Evolutionary conservation across 2,329 filamentous ascomycete species (phyloP), one percentile per base, ranked within the genome.

Genomic region (Ophiosphaerella herpotricha): DNA sequence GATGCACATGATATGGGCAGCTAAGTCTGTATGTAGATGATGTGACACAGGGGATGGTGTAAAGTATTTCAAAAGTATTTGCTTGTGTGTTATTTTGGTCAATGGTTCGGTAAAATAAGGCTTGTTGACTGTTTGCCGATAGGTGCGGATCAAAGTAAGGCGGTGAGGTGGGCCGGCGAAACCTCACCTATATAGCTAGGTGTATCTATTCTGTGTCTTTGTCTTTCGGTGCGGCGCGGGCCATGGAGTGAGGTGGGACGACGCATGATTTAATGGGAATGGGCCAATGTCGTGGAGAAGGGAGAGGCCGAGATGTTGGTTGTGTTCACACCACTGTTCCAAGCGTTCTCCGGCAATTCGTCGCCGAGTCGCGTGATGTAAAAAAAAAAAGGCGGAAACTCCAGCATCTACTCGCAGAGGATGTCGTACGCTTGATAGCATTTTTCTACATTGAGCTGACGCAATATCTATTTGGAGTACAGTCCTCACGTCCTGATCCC

Each of bases 1-100:
- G 57, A 81, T 80, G 54, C 78, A 81, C 78, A 81, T 66, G 6
- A n/a, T 34, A 8, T 24, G 31, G n/a, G 24, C 21, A 18, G 29
- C 8, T 13, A 21, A 16, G 16, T 41, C 14, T 18, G n/a, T 31
- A 6, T 14, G 8, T 34, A 16, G 6, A 34, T 13, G 13, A 21
- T 39, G 12, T 13, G 23, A 23, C 23, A 12, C 5, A 11, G 39
- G 12, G 24, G 31, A n/a, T 31, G n/a, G 14, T 41, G 31, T 14
- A 29, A 43, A 36, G 9, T 16, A 12, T 26, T 16, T 13, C 11
- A 40, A 26, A 12, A 11, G n/a, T 23, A 33, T 33, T 33, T 35
- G 41, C 14, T 12, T 8, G 16, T 7, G 23, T 32, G 13, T 24
- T 18, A 29, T 14, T 24, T 32, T 14, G 39, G 26, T 52, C 33